Conservation (phyloP, 1,284 basidiomycete species). For the Microbotryum silenes-acaulis region DNA sequence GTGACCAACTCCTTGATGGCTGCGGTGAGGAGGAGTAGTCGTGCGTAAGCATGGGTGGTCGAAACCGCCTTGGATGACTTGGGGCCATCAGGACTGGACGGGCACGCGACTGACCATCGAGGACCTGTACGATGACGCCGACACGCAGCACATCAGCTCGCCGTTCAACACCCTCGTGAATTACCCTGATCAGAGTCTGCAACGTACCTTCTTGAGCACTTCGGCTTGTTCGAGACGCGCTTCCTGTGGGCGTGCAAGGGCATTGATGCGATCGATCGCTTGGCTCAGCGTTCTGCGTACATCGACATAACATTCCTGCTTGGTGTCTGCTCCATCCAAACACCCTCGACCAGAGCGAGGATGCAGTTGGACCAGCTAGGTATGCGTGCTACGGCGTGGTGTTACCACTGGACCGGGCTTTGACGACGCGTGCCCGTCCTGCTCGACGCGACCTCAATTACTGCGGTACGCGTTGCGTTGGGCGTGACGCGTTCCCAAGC, state of each 20-base stretch:
- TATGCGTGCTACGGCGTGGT: not conserved
- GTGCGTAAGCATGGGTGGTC: not conserved
- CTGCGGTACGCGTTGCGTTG: not conserved
- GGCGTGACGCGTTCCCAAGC: not conserved
- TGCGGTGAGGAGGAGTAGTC: constrained; percentile 13
- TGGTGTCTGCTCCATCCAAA: not conserved
- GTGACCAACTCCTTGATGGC: constrained; percentile 96
- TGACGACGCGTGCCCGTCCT: not conserved
- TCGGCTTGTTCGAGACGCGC: constrained; percentile 36
- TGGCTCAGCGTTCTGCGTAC: not conserved
- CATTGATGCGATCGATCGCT: too few species aligned
- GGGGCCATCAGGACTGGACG: not conserved
- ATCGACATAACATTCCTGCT: not conserved
- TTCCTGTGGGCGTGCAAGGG: constrained; percentile 29
- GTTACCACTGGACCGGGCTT: too few species aligned
- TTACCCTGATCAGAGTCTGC: not conserved
- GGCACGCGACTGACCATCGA: constrained; percentile 30
- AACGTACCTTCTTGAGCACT: constrained; percentile 35
- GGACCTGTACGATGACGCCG: constrained; percentile 18
- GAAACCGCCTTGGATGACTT: not conserved
- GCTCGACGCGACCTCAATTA: not conserved
- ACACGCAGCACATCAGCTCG: not conserved
- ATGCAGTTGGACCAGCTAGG: not conserved
- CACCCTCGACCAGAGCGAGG: not conserved
- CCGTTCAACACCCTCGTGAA: not conserved